Base-by-base conservation (phyloP, 139 green algal species). In the Edaphochlamys debaryana region DNA sequence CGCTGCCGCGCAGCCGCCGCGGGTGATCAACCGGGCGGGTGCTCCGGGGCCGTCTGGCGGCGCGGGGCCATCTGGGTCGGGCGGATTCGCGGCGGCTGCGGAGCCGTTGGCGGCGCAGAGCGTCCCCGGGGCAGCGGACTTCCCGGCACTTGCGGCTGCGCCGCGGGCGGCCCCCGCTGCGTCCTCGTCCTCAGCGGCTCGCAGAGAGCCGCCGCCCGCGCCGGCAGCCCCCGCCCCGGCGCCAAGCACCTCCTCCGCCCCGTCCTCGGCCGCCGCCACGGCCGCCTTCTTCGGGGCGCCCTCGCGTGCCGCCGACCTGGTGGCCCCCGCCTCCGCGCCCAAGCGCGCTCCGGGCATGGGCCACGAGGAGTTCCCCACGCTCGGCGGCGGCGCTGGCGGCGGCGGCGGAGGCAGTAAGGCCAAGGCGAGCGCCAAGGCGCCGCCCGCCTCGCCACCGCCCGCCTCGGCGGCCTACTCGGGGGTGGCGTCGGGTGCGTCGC, bases 291-390 rank as follows among this genome's bases (percentile, higher is more conserved):
- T 54, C 45, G 45, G 45, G 45, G 9, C 45, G 45, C 13, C 45
- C 9, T 54, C 58, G 15, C 36, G 56, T 25, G 62, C 72, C 30
- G 79, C 34, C 11, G 70, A 74, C 30, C 64, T 73, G 41, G 79
- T 56, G 36, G 67, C 27, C 23, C 72, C 84, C 36, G 67, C 13
- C 48, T 29, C 60, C 3, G 41, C 25, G 20, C 48, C 38, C 34
- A 62, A 62, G 27, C 42, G 42, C 5, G 62, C 76, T 25, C 76
- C 76, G 23, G 63, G 62, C 0, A 54, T 67, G 3, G 58, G 85
- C 30, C 50, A 67, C 30, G 78, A 79, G 36, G 87, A 85, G 32
- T 92, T 92, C 66, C 89, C 89, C 19, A 70, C 83, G 13, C 64
- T 92, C 27, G 72, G 58, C 23, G 60, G 77, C 17, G 68, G 58